These are phyloP conservation scores for Cardamine occulta DNA, from an alignment of 345 rosid genomes.

Conservation along the genomic window DNA sequence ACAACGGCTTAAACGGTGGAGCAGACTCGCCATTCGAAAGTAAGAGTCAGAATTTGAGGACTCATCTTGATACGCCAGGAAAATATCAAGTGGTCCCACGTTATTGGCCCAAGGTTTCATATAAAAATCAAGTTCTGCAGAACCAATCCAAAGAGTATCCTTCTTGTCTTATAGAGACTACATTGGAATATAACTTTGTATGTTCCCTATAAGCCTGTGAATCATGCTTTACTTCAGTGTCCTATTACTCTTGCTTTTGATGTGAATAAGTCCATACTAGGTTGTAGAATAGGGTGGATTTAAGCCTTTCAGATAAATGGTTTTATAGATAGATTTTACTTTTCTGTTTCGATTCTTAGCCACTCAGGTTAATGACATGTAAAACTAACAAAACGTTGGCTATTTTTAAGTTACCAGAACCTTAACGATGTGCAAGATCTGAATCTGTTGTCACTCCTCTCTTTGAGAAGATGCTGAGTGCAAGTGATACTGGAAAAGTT, in stretches of 20 bases:
- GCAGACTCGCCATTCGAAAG: slow-evolving; percentile 55
- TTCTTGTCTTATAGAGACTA: slow-evolving; percentile 42
- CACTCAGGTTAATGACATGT: slow-evolving; percentile 27
- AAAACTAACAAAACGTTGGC: slow-evolving; percentile 18
- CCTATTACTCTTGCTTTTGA: slow-evolving; percentile 22
- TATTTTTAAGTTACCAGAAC: slow-evolving; percentile 34
- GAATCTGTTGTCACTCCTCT: slow-evolving; percentile 78
- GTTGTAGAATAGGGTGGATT: slow-evolving; percentile 15
- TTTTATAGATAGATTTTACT: slow-evolving; percentile 13
- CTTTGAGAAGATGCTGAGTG: slow-evolving; percentile 96
- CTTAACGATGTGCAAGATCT: slow-evolving; percentile 77
- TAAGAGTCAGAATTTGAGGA: slow-evolving; percentile 61
- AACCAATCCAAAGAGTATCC: slow-evolving; percentile 91
- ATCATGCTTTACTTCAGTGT: slow-evolving; percentile 14
- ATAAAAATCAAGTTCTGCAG: slow-evolving; percentile 62
- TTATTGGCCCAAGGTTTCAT: slow-evolving; percentile 79
- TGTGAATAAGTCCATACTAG: slow-evolving; percentile 13
- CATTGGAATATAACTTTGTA: slow-evolving; percentile 22
- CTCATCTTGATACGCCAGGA: slow-evolving; percentile 67
- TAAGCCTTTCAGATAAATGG: slow-evolving; percentile 3
- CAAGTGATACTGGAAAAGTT: slow-evolving; percentile 88
- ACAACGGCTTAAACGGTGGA: slow-evolving; percentile 56
- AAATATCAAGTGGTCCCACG: slow-evolving; percentile 75
- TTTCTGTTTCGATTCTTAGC: no score
- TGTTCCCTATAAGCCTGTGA: slow-evolving; percentile 22